phyloP scores from a whole-genome alignment of 441 rosid genomes.

The Arabidopsis lyrata region DNA sequence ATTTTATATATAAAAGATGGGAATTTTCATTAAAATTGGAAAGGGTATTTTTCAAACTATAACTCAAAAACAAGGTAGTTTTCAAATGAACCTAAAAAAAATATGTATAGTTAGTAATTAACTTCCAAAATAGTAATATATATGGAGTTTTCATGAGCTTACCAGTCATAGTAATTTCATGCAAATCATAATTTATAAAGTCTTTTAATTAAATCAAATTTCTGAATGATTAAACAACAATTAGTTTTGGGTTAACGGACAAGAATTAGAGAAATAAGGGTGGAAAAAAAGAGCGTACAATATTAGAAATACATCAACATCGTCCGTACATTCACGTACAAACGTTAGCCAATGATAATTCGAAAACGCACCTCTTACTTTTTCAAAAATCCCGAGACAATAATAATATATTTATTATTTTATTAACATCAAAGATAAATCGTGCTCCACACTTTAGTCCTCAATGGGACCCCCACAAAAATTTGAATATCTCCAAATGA shows the following conservation, averaged over 20 bases:
- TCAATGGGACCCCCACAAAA: conserved; percentile 27
- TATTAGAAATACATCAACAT: conserved; percentile 47
- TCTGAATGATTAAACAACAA: no score
- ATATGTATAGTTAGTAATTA: no score
- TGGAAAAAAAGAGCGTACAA: not conserved
- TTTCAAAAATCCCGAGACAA: conserved; percentile 35
- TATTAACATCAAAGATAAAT: conserved; percentile 34
- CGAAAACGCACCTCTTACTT: conserved; percentile 56
- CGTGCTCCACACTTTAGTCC: conserved; percentile 47
- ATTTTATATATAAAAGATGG: no score
- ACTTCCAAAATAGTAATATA: no score
- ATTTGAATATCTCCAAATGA: conserved; percentile 17
- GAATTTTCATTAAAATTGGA: no score
- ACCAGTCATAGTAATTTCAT: no score
- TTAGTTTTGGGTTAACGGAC: not conserved
- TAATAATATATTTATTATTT: conserved; percentile 3
- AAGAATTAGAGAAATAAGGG: not conserved
- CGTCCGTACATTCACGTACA: conserved; percentile 61
- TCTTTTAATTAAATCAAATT: no score
- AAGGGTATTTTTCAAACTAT: no score
- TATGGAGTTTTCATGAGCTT: no score
- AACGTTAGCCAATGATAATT: conserved; percentile 51
- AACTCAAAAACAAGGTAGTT: no score
- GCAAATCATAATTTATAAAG: no score
- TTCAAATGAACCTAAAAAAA: no score